Evolutionary conservation across 2,329 filamentous ascomycete species (phyloP).

Genomic region (Colletotrichum eleusines): DNA sequence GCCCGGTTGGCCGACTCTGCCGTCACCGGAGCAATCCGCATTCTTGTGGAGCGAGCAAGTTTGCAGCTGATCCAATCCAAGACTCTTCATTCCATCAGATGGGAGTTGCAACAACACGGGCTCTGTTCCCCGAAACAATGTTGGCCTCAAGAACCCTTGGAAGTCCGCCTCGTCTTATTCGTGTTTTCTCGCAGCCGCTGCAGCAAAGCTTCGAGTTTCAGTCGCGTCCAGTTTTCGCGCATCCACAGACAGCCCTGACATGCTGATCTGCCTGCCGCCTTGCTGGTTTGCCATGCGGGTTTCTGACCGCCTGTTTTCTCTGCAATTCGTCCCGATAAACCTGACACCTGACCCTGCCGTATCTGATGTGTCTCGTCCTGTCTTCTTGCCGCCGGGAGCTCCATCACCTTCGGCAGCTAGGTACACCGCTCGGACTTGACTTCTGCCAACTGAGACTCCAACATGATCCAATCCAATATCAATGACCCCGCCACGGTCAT

Average conservation of each 20-base stretch:
- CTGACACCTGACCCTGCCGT: constrained; percentile 24
- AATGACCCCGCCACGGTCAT: not conserved
- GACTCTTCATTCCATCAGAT: constrained; percentile 9
- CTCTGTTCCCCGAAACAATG: not conserved
- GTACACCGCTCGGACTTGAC: constrained; percentile 6
- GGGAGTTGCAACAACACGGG: not conserved
- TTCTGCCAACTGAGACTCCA: not conserved
- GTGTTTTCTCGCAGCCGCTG: not conserved
- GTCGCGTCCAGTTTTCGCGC: not conserved
- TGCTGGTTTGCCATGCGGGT: not conserved
- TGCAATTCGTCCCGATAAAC: constrained; percentile 13
- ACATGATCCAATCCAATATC: not conserved
- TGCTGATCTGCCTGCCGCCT: not conserved
- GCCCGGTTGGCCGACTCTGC: not conserved
- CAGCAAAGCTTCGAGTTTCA: constrained; percentile 12
- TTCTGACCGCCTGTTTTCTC: constrained; percentile 2
- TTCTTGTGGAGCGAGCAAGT: not conserved
- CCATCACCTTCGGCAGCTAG: constrained; percentile 4
- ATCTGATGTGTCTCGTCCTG: constrained; percentile 20
- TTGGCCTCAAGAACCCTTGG: constrained; percentile 5
- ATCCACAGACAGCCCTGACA: not conserved
- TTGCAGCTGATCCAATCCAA: constrained; percentile 1
- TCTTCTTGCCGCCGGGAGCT: constrained; percentile 1
- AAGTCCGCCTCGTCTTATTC: not conserved
- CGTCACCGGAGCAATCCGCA: not conserved